These are phyloP conservation scores for Mycena leptocephala DNA, from an alignment of 768 basidiomycete species.

Conservation along the genomic window DNA sequence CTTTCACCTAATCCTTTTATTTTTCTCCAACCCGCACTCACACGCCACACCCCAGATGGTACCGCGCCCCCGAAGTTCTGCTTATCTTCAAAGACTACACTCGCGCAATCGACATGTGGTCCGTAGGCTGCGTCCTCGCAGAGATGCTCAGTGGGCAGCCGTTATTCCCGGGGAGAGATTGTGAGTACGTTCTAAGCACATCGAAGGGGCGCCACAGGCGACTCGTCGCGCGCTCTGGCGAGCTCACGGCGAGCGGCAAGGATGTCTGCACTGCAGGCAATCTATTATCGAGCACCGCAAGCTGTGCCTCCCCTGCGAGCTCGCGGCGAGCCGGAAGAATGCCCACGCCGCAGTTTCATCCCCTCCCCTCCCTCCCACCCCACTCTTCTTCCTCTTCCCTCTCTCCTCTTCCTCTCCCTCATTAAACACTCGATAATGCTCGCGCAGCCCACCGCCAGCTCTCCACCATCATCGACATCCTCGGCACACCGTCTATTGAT, in stretches of 20 bases:
- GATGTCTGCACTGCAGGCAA: too few relatives aligned
- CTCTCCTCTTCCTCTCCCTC: background rate
- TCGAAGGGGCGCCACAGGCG: too few relatives aligned
- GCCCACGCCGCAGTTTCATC: too few relatives aligned
- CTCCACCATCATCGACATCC: conserved; percentile 93
- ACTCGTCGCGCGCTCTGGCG: too few relatives aligned
- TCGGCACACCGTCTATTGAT: conserved; percentile 92
- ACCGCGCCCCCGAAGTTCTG: conserved; percentile 98
- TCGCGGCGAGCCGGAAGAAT: background rate
- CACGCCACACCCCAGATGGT: conserved; percentile 83
- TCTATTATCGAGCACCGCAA: too few relatives aligned
- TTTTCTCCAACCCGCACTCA: too few relatives aligned
- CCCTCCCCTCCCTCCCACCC: too few relatives aligned
- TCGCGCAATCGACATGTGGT: conserved; percentile 90
- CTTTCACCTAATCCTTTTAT: too few relatives aligned
- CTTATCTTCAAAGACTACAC: conserved; percentile 74
- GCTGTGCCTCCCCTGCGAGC: background rate
- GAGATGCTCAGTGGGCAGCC: conserved; percentile 96
- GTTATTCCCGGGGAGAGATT: conserved; percentile 95
- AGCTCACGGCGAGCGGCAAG: too few relatives aligned
- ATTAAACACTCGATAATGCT: conserved; percentile 13
- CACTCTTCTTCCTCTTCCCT: conserved; percentile 11
- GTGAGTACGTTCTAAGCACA: conserved; percentile 51
- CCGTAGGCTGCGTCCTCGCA: conserved; percentile 90
- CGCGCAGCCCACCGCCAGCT: conserved; percentile 91